Evolutionary conservation across 225 moss, liverwort and hornwort genomes (phyloP).

Genomic region (Polytrichum formosum): DNA sequence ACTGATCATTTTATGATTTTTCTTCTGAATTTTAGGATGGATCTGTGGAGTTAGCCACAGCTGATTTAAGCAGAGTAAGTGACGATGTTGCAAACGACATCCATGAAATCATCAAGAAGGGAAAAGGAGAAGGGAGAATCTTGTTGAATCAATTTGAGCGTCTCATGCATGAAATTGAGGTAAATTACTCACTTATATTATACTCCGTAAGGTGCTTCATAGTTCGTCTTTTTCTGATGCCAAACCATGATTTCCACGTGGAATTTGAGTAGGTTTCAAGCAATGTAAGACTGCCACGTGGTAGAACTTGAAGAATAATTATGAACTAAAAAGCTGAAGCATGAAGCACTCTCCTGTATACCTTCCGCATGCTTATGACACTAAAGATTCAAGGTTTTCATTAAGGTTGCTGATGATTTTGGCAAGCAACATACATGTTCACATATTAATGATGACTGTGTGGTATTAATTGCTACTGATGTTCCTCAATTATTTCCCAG

Average conservation of each 20-base stretch:
- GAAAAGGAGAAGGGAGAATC: conserved; percentile 25
- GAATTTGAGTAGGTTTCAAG: too few relatives aligned
- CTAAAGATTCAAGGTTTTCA: not conserved
- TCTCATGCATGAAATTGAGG: conserved; percentile 23
- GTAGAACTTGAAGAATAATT: not conserved
- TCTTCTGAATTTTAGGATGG: conserved; percentile 38
- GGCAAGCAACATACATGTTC: not conserved
- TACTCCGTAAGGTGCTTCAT: too few relatives aligned
- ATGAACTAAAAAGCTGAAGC: not conserved
- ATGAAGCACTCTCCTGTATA: too few relatives aligned
- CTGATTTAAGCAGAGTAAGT: conserved; percentile 37
- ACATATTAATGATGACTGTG: not conserved
- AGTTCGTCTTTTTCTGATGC: too few relatives aligned
- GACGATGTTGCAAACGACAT: conserved; percentile 43
- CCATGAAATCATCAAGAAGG: conserved; percentile 33
- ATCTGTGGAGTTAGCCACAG: conserved; percentile 44
- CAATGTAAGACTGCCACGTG: too few relatives aligned
- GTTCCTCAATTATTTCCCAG: conserved; percentile 13
- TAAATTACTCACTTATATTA: not conserved
- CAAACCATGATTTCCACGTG: too few relatives aligned
- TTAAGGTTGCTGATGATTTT: not conserved
- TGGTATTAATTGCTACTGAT: too few relatives aligned
- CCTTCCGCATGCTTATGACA: too few relatives aligned
- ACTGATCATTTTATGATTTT: too few relatives aligned
- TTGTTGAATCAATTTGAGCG: conserved; percentile 23